Evolutionary conservation across 768 basidiomycete genomes (phyloP), one percentile per base, ranked within the genome.

Genomic region (Pleurotus tuber-regium): DNA sequence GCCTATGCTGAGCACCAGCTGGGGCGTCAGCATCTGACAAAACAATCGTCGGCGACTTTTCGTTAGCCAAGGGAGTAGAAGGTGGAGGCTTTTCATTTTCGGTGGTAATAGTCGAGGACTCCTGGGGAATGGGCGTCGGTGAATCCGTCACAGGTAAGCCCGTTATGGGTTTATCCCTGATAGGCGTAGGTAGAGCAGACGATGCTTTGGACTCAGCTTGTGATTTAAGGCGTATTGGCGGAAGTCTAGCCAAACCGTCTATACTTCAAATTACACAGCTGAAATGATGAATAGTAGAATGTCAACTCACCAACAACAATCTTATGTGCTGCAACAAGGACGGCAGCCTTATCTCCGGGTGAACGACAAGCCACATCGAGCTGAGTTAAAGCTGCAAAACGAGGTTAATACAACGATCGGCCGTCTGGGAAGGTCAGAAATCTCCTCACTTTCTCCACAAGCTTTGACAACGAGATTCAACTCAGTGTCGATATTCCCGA

Each of bases 261-360:
- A 24, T 36, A 25, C 36, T 2, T 41, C 50, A 54, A 33, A 10
- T 54, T 12, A 5, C 14, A 43, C 46, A 19, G 12, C n/a, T 25
- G 43, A 26, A 33, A 47, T 35, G 10, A 29, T 33, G 38, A 10
- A 30, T 18, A 43, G 42, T 4, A 24, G 31, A 12, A 43, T 11
- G 30, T 9, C 4, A 25, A 63, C 84, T 60, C 54, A 92, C 92
- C 90, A 53, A 95, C 94, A 16, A 97, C 77, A 16, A 88, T 71
- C 60, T 89, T 89, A 64, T 98, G 95, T 0, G 89, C 88, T 4
- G 79, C 75, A 14, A 99, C 89, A 16, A 99, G 72, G 7, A 92
- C 71, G 2, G 82, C 78, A 2, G 87, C 83, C 64, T 98, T 98
- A 52, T 89, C 86, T 1, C 74, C 77, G 0, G 97, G 93, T 5